Evolutionary conservation across 768 basidiomycete species (phyloP), one percentile per base, ranked within the genome.

Genomic region (Crucibulum laeve): DNA sequence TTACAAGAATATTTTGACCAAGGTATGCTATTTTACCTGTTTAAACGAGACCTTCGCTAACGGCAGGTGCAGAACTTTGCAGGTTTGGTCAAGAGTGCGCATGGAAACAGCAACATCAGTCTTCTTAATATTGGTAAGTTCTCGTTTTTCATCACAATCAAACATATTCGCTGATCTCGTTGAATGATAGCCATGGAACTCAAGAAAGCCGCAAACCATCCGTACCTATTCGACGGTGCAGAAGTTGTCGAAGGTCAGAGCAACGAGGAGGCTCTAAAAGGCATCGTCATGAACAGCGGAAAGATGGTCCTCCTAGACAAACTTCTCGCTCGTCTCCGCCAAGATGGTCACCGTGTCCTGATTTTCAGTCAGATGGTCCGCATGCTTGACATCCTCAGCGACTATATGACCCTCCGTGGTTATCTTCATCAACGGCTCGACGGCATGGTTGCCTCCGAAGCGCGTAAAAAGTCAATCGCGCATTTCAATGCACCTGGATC

Each of bases 291-390:
- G 91, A 95, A 87, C 65, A 93, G 91, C 48, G 96, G 96, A 25
- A 99, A 99, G 71, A 84, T 99, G 87, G 94, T 98, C 38, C 70
- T 99, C 24, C 83, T 99, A 43, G 96, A 99, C 70, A 99, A 99
- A 63, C 79, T 99, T 13, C 81, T 98, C n/a, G 77, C 74, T 18
- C 83, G 91, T 14, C 77, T 98, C 39, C 87, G 87, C 55, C 82
- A 79, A 52, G 95, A 98, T 60, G 89, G 90, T 3, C 96, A 98
- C 57, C 88, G 96, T 39, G 96, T 99, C 21, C 77, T 99, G 54
- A 98, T 99, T 55, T 99, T 99, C 74, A 96, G 93, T 56, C 92
- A 97, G 65, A 99, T 99, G 96, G 94, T 98, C 46, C 83, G 96
- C 46, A 91, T 98, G 82, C 76, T 99, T 35, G 96, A 99, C 67